These are phyloP conservation scores for Cutaneotrichosporon sp. DNA, from an alignment of 1,284 basidiomycete genomes.

Conservation along the genomic window DNA sequence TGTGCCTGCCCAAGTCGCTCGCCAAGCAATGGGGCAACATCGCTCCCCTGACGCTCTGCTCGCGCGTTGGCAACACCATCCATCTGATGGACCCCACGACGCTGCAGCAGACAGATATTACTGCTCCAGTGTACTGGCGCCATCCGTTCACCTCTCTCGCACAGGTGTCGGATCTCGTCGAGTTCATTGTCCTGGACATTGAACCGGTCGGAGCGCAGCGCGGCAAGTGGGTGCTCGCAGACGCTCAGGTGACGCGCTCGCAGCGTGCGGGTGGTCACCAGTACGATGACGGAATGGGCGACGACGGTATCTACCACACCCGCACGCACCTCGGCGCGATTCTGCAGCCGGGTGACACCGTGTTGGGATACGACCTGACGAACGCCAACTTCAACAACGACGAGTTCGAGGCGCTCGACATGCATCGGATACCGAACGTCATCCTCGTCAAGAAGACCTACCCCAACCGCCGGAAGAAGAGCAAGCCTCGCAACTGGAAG, in stretches of 20 bases:
- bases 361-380: constrained; percentile 83
- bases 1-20: constrained; percentile 79
- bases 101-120: constrained; percentile 77
- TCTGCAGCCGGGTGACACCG: constrained; percentile 92
- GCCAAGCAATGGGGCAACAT: constrained; percentile 85
- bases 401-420: constrained; percentile 72
- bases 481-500: constrained; percentile 79
- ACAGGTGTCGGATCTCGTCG: constrained; percentile 78
- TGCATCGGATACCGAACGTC: constrained; percentile 81
- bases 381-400: constrained; percentile 91
- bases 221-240: constrained; percentile 81
- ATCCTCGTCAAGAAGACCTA: constrained; percentile 95
- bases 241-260: constrained; percentile 88
- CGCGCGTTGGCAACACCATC: constrained; percentile 85
- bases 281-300: constrained; percentile 54
- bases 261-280: constrained; percentile 57
- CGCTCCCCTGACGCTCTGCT: constrained; percentile 78
- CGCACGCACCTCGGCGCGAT: constrained; percentile 94
- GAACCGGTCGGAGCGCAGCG: constrained; percentile 72
- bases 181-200: constrained; percentile 93
- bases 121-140: constrained; percentile 84
- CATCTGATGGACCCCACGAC: constrained; percentile 88
- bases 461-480: constrained; percentile 91
- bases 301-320: constrained; percentile 87
- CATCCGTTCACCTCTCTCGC: constrained; percentile 82